A percentile compares a stretch with the other conserved stretches of the same genome.
Evolutionary conservation across 176 grass and related monocot genomes (phyloP).

Genomic region (Chrysopogon serrulatus): DNA sequence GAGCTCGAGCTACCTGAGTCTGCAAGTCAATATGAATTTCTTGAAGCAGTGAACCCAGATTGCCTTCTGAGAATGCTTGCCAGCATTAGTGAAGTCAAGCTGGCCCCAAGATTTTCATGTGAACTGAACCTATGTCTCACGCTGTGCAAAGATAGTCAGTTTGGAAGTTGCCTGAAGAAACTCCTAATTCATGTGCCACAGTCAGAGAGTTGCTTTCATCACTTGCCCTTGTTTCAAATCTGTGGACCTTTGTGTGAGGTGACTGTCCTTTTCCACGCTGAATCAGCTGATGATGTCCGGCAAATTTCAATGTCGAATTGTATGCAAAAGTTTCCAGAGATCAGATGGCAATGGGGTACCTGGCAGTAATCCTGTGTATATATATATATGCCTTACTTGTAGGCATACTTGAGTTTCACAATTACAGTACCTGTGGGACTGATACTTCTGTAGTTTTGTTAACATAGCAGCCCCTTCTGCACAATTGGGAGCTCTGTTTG

Average conservation of each 20-base stretch:
- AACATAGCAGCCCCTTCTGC: background rate
- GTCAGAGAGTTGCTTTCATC: background rate
- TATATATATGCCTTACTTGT: background rate
- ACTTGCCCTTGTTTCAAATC: constrained; percentile 29
- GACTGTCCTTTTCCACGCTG: constrained; percentile 41
- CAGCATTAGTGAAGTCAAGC: constrained; percentile 44
- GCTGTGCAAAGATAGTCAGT: background rate
- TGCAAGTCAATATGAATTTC: constrained; percentile 16
- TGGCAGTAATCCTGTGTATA: constrained; percentile 11
- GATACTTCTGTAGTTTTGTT: background rate
- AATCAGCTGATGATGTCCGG: background rate
- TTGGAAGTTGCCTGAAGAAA: constrained; percentile 45
- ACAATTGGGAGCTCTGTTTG: background rate
- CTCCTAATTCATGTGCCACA: constrained; percentile 45
- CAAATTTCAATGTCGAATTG: constrained; percentile 6
- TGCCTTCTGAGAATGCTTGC: constrained; percentile 39
- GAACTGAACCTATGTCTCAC: constrained; percentile 23
- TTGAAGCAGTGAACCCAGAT: constrained; percentile 6
- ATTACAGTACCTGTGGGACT: background rate
- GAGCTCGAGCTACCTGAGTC: constrained; percentile 41
- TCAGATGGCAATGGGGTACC: constrained; percentile 54
- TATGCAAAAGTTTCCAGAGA: constrained; percentile 21
- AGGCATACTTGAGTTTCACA: background rate
- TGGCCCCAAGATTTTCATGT: constrained; percentile 44
- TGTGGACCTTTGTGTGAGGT: constrained; percentile 45